A percentile compares a stretch with the other conserved stretches of the same genome.
Conservation (phyloP, 1,139 yeast species). For the Yamadazyma songkhlaensis region DNA sequence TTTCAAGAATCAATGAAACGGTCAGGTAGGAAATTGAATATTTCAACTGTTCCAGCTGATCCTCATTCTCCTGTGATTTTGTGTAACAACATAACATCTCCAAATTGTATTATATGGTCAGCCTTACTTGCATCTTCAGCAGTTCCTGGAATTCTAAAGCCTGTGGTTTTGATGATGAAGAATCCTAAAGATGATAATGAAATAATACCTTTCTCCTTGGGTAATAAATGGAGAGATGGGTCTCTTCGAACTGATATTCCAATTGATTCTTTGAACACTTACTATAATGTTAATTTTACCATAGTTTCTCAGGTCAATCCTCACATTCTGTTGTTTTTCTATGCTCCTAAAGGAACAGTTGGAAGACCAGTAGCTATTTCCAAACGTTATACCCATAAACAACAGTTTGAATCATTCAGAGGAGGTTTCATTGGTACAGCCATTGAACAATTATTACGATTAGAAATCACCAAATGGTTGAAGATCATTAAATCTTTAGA, state of each 20-base stretch:
- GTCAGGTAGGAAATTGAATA: slow-evolving; percentile 70
- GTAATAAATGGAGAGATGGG: slow-evolving; percentile 76
- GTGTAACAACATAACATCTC: slow-evolving; percentile 75
- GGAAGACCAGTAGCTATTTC: slow-evolving; percentile 69
- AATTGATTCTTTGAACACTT: slow-evolving; percentile 64
- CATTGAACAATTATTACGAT: slow-evolving; percentile 63
- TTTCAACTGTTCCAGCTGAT: slow-evolving; percentile 79
- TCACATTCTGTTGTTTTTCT: slow-evolving; percentile 72
- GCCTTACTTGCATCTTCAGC: slow-evolving; percentile 76
- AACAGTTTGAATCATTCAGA: slow-evolving; percentile 48
- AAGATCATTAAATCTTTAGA: slow-evolving; percentile 65
- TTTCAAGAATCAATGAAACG: slow-evolving; percentile 66
- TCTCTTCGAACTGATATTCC: slow-evolving; percentile 73
- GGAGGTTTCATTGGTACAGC: slow-evolving; percentile 81
- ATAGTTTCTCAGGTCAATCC: slow-evolving; percentile 84
- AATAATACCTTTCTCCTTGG: slow-evolving; percentile 68
- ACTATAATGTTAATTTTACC: slow-evolving; percentile 73
- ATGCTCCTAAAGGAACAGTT: slow-evolving; percentile 77
- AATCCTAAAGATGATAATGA: slow-evolving; percentile 33
- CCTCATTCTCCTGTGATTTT: slow-evolving; percentile 80
- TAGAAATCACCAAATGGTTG: slow-evolving; percentile 75
- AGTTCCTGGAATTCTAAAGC: slow-evolving; percentile 81
- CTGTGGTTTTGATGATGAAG: slow-evolving; percentile 78
- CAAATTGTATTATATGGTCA: slow-evolving; percentile 82
- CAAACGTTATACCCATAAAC: slow-evolving; percentile 44